phyloP scores from a whole-genome alignment of 345 rosid species.

The Moringa oleifera region DNA sequence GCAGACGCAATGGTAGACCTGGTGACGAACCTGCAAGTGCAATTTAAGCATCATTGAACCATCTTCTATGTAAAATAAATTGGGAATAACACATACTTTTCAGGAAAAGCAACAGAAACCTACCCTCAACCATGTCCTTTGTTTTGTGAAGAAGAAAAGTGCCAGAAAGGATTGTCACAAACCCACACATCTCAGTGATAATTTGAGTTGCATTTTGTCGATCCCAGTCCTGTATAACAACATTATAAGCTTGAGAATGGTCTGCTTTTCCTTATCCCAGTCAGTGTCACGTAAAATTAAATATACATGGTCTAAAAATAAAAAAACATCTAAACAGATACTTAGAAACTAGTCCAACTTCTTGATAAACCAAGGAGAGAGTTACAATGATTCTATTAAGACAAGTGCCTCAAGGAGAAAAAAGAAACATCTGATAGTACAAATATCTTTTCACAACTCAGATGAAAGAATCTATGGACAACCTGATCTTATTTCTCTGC shows the following conservation, averaged over 20 bases:
- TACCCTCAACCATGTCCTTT: conserved; percentile 73
- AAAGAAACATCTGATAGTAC: no score
- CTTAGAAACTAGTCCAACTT: neutral
- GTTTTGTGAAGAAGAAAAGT: conserved; percentile 86
- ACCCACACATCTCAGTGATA: conserved; percentile 76
- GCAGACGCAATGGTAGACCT: conserved; percentile 27
- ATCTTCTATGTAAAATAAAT: conserved; percentile 13
- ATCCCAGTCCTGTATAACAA: conserved; percentile 65
- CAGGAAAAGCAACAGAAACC: conserved; percentile 15
- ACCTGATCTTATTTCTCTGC: no score
- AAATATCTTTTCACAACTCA: no score
- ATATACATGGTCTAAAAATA: no score
- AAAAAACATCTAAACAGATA: no score
- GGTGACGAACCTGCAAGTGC: conserved; percentile 42
- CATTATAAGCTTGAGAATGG: neutral
- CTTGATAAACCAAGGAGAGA: neutral
- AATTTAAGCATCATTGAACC: conserved; percentile 13
- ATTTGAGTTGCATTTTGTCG: conserved; percentile 78
- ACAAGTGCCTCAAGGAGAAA: no score
- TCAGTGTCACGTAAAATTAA: no score
- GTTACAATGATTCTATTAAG: no score
- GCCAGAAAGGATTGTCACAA: conserved; percentile 76
- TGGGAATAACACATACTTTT: neutral
- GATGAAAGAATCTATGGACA: no score
- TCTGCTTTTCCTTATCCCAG: neutral